These are phyloP conservation scores for Populus trichocarpa DNA, from an alignment of 441 rosid species.

Conservation along the genomic window DNA sequence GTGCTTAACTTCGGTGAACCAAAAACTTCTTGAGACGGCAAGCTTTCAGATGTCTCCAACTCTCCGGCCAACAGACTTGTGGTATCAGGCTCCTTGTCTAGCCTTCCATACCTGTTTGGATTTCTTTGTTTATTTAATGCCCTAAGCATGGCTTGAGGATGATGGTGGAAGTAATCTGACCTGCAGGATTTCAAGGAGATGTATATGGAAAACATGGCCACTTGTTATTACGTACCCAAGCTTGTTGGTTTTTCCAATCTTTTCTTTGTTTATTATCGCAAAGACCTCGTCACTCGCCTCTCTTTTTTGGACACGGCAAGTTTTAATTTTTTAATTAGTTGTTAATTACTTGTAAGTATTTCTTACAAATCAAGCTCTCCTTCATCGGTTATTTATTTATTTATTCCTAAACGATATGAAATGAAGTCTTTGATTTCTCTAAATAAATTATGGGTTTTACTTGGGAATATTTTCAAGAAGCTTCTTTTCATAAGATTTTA, in stretches of 20 bases:
- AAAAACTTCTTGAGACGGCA: slow-evolving; percentile 30
- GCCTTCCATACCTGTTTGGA: slow-evolving; percentile 42
- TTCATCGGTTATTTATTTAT: no score
- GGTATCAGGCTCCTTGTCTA: slow-evolving; percentile 32
- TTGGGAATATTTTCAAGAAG: no score
- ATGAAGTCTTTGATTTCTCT: no score
- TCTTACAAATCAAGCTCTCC: background rate
- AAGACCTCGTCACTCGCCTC: background rate
- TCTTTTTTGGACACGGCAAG: background rate
- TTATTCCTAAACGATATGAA: no score
- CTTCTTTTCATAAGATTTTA: no score
- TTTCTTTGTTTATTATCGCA: background rate
- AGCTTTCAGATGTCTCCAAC: slow-evolving; percentile 34
- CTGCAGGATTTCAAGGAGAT: no score
- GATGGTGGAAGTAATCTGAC: background rate
- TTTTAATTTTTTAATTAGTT: no score
- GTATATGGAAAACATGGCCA: background rate
- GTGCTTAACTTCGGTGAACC: slow-evolving; percentile 21
- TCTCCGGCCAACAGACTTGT: slow-evolving; percentile 27
- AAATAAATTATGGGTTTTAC: no score
- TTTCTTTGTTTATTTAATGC: slow-evolving; percentile 56
- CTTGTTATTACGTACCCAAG: background rate
- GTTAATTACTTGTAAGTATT: background rate
- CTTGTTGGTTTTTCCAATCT: no score
- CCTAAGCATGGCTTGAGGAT: slow-evolving; percentile 54